Conservation (phyloP, 495 filamentous ascomycete genomes). For the Evansstolkia leycettana region DNA sequence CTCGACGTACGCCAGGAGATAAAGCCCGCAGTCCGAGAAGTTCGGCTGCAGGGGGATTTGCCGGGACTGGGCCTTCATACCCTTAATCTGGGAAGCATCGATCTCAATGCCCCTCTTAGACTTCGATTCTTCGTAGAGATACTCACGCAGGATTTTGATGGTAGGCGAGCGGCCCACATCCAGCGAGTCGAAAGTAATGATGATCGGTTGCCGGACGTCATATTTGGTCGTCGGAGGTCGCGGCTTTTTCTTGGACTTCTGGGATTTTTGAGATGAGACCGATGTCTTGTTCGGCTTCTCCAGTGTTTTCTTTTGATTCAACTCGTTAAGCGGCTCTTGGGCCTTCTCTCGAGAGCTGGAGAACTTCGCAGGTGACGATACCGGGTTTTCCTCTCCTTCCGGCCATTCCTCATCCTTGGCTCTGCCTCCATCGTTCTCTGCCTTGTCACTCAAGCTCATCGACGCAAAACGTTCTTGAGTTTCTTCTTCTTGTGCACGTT, state of each 20-base stretch:
- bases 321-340: not conserved
- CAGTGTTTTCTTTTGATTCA: not conserved
- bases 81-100: conserved; percentile 35
- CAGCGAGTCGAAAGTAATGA: conserved; percentile 86
- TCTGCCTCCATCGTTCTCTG: not conserved
- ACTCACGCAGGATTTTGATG: conserved; percentile 57
- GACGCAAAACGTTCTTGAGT: conserved; percentile 14
- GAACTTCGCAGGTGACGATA: conserved; percentile 6
- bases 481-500: conserved; percentile 10
- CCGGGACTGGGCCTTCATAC: conserved; percentile 56
- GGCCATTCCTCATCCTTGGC: conserved; percentile 14
- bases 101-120: conserved; percentile 55
- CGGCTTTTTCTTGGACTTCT: conserved; percentile 22
- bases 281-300: not conserved
- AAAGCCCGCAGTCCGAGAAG: conserved; percentile 80
- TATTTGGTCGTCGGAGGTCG: conserved; percentile 9
- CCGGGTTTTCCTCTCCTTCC: conserved; percentile 13
- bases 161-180: conserved; percentile 46
- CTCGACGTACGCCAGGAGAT: conserved; percentile 68
- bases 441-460: conserved; percentile 11
- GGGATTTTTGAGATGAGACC: conserved; percentile 4
- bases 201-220: conserved; percentile 40
- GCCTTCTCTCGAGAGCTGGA: conserved; percentile 1
- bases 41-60: conserved; percentile 72
- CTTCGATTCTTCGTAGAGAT: conserved; percentile 59